Conservation (phyloP, 768 basidiomycete species). For the Pleurotus tuoliensis region DNA sequence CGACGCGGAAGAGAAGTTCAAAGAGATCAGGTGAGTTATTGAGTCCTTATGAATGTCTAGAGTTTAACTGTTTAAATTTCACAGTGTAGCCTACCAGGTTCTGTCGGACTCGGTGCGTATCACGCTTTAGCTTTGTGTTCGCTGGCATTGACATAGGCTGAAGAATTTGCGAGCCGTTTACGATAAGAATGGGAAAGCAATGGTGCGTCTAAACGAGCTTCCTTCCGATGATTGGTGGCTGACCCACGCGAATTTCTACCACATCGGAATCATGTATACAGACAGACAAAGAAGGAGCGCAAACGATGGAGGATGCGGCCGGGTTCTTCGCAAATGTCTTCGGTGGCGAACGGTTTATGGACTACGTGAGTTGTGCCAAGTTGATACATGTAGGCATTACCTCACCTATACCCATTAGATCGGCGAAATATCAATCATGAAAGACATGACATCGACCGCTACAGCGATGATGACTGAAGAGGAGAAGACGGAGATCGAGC, state of each 20-base stretch:
- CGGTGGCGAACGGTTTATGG: conserved; percentile 87
- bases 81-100: conserved; percentile 93
- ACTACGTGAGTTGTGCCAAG: conserved; percentile 61
- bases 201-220: conserved; percentile 42
- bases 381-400: neutral
- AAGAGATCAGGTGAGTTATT: conserved; percentile 79
- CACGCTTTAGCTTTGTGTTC: conserved; percentile 6
- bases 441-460: conserved; percentile 84
- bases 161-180: conserved; percentile 86
- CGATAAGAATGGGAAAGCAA: conserved; percentile 91
- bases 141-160: conserved; percentile 7
- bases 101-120: conserved; percentile 72
- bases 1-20: conserved; percentile 96
- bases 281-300: conserved; percentile 75
- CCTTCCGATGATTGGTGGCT: neutral
- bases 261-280: conserved; percentile 16
- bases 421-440: conserved; percentile 94
- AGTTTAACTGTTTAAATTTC: neutral
- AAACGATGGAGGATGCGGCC: conserved; percentile 86
- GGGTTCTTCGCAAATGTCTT: conserved; percentile 96
- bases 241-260: neutral
- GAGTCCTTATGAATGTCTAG: neutral
- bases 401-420: conserved; percentile 48
- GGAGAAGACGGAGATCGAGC: conserved; percentile 85
- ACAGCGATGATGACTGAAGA: conserved; percentile 90